Conservation (phyloP, 2,329 filamentous ascomycete species). For the Penicillium decumbens region DNA sequence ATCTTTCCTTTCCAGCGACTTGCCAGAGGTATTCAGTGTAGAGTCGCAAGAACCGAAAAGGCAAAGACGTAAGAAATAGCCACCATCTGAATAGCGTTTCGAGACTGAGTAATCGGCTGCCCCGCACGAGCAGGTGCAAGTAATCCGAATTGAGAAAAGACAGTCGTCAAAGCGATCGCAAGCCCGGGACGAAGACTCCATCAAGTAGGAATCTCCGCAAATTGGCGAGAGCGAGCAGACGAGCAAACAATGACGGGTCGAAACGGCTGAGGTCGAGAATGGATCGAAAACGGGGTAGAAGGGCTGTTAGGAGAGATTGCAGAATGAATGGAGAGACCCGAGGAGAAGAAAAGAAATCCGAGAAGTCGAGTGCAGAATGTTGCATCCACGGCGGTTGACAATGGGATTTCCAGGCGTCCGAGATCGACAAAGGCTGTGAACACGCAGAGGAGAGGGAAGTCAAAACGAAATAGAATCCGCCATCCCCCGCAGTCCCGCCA, state of each 20-base stretch:
- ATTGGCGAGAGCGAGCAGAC: slow-evolving; percentile 15
- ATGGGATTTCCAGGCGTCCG: slow-evolving; percentile 30
- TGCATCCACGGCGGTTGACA: slow-evolving; percentile 24
- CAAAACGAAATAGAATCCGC: slow-evolving; percentile 18
- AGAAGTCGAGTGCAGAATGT: slow-evolving; percentile 28
- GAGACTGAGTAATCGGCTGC: slow-evolving; percentile 24
- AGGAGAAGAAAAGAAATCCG: slow-evolving; percentile 32
- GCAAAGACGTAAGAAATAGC: slow-evolving; percentile 32
- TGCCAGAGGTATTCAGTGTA: slow-evolving; percentile 11
- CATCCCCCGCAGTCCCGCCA: slow-evolving; percentile 20
- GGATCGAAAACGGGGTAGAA: slow-evolving; percentile 34
- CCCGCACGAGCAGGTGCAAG: slow-evolving; percentile 17
- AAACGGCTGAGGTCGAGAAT: slow-evolving; percentile 32
- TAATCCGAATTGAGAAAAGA: slow-evolving; percentile 12
- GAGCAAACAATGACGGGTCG: slow-evolving; percentile 27
- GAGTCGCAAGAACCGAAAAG: slow-evolving; percentile 22
- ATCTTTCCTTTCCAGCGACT: slow-evolving; percentile 25
- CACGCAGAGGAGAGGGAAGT: slow-evolving; percentile 22
- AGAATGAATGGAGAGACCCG: slow-evolving; percentile 34
- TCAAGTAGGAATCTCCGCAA: slow-evolving; percentile 2
- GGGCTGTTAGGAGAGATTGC: slow-evolving; percentile 34
- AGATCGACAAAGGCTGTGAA: slow-evolving; percentile 25
- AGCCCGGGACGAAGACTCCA: slow-evolving; percentile 11
- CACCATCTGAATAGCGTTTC: slow-evolving; percentile 32
- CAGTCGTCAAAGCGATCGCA: slow-evolving; percentile 10